Evolutionary conservation across 495 filamentous ascomycete genomes (phyloP), one percentile per base, ranked within the genome.

Genomic region (Sabuloglossum arenarium): DNA sequence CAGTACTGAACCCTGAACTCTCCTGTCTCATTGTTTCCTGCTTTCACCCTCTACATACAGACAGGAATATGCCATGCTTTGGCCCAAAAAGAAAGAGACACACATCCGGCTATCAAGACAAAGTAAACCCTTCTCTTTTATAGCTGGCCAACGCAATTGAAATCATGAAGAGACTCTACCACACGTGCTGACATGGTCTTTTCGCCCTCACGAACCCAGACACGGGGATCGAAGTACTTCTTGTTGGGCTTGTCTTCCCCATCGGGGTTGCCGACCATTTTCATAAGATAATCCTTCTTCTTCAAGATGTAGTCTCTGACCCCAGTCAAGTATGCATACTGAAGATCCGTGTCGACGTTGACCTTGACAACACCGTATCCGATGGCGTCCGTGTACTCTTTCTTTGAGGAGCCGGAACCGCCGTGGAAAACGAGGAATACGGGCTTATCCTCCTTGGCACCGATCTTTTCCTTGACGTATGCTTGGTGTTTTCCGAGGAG

Each of bases 391-490:
- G 67, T 75, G 76, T 81, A 97, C 73, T 97, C 91, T 58, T 83
- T 68, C 77, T 94, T 93, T 67, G 78, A 75, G 53, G 83, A 89
- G 58, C 91, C 93, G 56, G 85, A 90, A 59, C 91, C 91, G 62
- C 93, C 93, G 75, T 99, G 91, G 81, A 99, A 99, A 68, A 99
- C 91, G 68, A 99, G 84, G 79, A 93, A 96, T 64, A 96, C 81
- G 56, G 93, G 91, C 80, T 95, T 95, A 64, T 82, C 75, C 59
- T 86, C 80, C 58, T 72, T 69, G 61, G 75, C 70, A 54, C 64
- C 62, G 58, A 70, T 77, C 76, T 88, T 72, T 74, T 88, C 79
- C 69, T 84, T 79, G 64, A 94, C 87, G 69, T 84, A 86, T 60
- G 75, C 76, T 73, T 99, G 91, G 78, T 99, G 93, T 79, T 94